Conservation (phyloP, 108 stramenopile genomes). For the Tribonema minus region DNA sequence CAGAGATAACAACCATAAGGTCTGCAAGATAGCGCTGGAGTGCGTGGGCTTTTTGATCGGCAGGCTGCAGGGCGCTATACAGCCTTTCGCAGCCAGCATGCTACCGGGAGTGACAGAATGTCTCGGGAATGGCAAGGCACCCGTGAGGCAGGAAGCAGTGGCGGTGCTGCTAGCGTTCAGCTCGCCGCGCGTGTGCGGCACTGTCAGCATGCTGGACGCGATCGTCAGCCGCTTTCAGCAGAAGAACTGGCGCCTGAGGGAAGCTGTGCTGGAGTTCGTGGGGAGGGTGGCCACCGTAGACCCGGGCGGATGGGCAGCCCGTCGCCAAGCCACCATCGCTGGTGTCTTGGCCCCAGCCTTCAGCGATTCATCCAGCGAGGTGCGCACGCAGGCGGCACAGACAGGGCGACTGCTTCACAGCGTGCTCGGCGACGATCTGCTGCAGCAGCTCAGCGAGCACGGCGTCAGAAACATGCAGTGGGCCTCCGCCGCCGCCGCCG, state of each 20-base stretch:
- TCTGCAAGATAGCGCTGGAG: conserved; percentile 7
- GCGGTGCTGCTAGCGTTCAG: conserved; percentile 15
- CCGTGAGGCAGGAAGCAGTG: conserved; percentile 14
- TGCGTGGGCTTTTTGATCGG: conserved; percentile 7
- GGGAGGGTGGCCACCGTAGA: conserved; percentile 4
- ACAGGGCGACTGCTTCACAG: too few species aligned
- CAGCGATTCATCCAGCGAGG: conserved; percentile 29
- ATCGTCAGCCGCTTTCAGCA: conserved; percentile 7
- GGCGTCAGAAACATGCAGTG: too few species aligned
- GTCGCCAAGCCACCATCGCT: conserved; percentile 1
- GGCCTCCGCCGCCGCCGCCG: neutral
- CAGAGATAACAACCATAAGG: conserved; percentile 37
- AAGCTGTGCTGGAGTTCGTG: conserved; percentile 6
- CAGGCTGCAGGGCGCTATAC: neutral
- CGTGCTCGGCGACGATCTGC: too few species aligned
- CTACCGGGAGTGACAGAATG: conserved; percentile 25
- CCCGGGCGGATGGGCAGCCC: neutral
- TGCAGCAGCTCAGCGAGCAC: too few species aligned
- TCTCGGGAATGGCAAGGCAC: conserved; percentile 13
- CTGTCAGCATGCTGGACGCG: neutral
- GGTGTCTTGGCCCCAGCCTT: conserved; percentile 10
- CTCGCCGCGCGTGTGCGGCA: neutral
- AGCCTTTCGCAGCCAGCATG: conserved; percentile 9
- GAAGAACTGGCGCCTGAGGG: conserved; percentile 30
- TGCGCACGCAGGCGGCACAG: conserved; percentile 25